Base-by-base conservation (phyloP, 78 protist species). In the Chrysochromulina parva region DNA sequence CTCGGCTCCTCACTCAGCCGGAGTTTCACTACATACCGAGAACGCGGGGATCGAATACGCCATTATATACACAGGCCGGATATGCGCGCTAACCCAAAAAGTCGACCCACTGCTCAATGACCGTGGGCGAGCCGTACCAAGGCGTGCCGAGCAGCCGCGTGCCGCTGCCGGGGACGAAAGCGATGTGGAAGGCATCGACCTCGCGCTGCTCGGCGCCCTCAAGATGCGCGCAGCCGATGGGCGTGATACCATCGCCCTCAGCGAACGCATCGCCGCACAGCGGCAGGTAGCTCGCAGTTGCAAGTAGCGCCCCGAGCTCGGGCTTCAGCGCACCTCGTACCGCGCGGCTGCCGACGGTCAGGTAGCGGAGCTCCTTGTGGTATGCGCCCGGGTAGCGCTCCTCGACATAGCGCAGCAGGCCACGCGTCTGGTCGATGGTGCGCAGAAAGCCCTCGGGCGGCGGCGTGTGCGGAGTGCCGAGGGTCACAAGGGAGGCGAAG, bases 381-480 rank as follows among this genome's bases (percentile, higher is more conserved):
- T 5, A 28, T 22, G 82, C 82, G 55, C 82, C 82, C 26, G 82
- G 82, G 55, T 74, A 74, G 57, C 55, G 9, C 55, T 9, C 55
- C 57, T 78, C 26, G 62, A 78, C 59, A 47, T 53, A 78, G 20
- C 47, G 1, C 24, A 78, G 60, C 47, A 78, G 86, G 50, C 86
- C 86, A 13, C 86, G 86, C 48, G 86, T 78, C 85, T 78, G 86
- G 86, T 78, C 86, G 28, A 78, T 10, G 22, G 2, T 2, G 10
- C 14, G 13, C 62, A 78, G 20, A 6, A 53, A 11, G 22, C 62
- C 62, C 48, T 24, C 60, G 24, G 86, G 86, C 86, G 86, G 86
- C 86, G 86, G 48, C 24, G 38, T 6, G 60, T 78, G 86, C 7
- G 86, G 86, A 7, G 86, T 78, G 60, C 86, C 86, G 9, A 78